Evolutionary conservation across 2,329 filamentous ascomycete species (phyloP), one percentile per base, ranked within the genome.

Genomic region (Zasmidium citrigriseum): DNA sequence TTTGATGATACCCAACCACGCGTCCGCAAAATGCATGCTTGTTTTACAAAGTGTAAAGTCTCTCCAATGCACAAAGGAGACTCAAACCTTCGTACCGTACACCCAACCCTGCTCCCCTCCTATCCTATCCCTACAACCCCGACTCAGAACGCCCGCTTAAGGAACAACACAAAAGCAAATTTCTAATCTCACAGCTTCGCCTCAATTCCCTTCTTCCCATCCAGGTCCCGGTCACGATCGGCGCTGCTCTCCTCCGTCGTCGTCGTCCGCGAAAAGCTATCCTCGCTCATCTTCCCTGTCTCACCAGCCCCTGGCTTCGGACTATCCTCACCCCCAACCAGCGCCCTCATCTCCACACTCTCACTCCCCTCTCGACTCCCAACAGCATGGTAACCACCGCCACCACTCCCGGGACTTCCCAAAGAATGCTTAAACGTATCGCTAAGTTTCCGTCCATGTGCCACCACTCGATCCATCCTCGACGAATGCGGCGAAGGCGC

Each of bases 401-500:
- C 47, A 22, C 23, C 24, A n/a, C 27, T 45, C 23, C 44, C 25
- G 18, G 16, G n/a, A 22, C 20, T n/a, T n/a, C n/a, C n/a, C 52
- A 55, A 45, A 20, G 38, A 34, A 16, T 52, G 22, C 50, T 22
- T 20, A 10, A 57, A 21, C 2, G 18, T 50, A 22, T 57, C 48
- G 25, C 47, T 52, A 14, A 54, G n/a, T 23, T 45, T 54, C 22
- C 44, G 14, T 16, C 27, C 24, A 45, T 45, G 55, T 16, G 23
- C 27, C 2, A 41, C 34, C 9, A 52, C 29, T 14, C 55, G 24
- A 23, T 29, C n/a, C 20, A 45, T 44, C 25, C n/a, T 45, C n/a
- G 44, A 46, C 14, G 44, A 51, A 46, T 22, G 56, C 46, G 56
- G 59, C 20, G 60, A 29, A 2, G 68, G 65, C n/a, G 68, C 67